phyloP scores from a whole-genome alignment of 768 basidiomycete species.

The Clitopilus passeckerianus region DNA sequence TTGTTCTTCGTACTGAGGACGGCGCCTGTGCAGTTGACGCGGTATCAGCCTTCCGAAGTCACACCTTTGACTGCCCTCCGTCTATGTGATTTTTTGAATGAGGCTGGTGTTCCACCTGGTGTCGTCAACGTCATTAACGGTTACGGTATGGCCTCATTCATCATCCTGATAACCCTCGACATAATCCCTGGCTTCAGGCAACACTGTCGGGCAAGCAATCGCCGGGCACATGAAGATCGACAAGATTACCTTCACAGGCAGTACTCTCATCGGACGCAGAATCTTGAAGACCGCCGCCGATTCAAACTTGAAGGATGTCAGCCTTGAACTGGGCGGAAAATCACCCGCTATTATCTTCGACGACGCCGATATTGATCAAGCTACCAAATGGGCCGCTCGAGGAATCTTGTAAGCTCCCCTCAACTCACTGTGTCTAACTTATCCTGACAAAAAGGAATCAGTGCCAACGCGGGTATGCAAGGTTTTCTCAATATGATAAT shows the following conservation, averaged over 20 bases:
- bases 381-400: slow-evolving; percentile 58
- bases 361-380: slow-evolving; percentile 58
- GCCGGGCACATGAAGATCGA: slow-evolving; percentile 56
- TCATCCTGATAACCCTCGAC: too few relatives aligned
- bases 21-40: neutral
- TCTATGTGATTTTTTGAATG: slow-evolving; percentile 43
- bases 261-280: slow-evolving; percentile 64
- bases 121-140: slow-evolving; percentile 71
- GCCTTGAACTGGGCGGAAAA: slow-evolving; percentile 73
- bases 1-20: too few relatives aligned
- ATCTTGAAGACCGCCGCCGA: slow-evolving; percentile 68
- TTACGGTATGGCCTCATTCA: slow-evolving; percentile 32
- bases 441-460: neutral
- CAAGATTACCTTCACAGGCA: slow-evolving; percentile 79
- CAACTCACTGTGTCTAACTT: neutral
- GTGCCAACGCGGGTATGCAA: slow-evolving; percentile 22
- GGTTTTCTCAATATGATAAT: neutral
- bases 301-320: slow-evolving; percentile 71
- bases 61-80: slow-evolving; percentile 64
- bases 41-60: slow-evolving; percentile 59
- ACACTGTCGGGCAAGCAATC: slow-evolving; percentile 64
- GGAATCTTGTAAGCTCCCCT: slow-evolving; percentile 57
- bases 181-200: slow-evolving; percentile 11
- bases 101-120: slow-evolving; percentile 76
- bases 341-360: slow-evolving; percentile 60